phyloP scores from a whole-genome alignment of 768 basidiomycete genomes.

The Tricholoma hemisulphureum region DNA sequence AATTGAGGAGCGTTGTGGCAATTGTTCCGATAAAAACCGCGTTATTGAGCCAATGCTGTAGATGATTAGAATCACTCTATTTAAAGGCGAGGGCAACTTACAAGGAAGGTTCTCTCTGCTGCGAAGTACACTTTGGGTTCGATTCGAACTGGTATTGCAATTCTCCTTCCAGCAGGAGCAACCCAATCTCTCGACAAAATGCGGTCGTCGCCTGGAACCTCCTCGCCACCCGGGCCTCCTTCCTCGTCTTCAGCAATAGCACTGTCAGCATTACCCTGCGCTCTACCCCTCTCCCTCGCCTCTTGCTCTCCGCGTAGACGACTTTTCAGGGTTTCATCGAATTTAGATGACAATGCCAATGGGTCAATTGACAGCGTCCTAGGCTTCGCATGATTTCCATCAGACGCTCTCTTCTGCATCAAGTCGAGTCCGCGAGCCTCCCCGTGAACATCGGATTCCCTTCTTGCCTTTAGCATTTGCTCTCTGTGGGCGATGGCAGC shows the following conservation, averaged over 20 bases:
- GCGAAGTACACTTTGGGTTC: slow-evolving; percentile 99
- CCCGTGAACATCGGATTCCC: slow-evolving; percentile 27
- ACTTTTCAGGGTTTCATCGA: slow-evolving; percentile 80
- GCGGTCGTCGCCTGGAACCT: slow-evolving; percentile 43
- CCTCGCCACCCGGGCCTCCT: slow-evolving; percentile 25
- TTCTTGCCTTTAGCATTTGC: slow-evolving; percentile 60
- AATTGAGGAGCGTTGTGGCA: slow-evolving; percentile 88
- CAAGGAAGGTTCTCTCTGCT: slow-evolving; percentile 90
- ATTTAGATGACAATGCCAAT: slow-evolving; percentile 75
- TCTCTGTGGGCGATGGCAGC: slow-evolving; percentile 88
- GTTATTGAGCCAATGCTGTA: slow-evolving; percentile 86
- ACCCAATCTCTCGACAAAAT: slow-evolving; percentile 65
- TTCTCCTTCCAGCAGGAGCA: slow-evolving; percentile 84
- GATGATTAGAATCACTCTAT: slow-evolving; percentile 1
- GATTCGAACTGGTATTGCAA: slow-evolving; percentile 91
- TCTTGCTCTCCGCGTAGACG: slow-evolving; percentile 48
- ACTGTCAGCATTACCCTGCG: slow-evolving; percentile 32
- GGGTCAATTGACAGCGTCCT: slow-evolving; percentile 73
- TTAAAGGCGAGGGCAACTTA: slow-evolving; percentile 40
- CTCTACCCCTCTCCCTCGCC: slow-evolving; percentile 27
- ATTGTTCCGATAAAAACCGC: slow-evolving; percentile 86
- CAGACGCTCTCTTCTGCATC: slow-evolving; percentile 24
- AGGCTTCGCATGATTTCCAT: slow-evolving; percentile 27
- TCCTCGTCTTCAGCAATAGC: slow-evolving; percentile 37
- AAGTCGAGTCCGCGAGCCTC: slow-evolving; percentile 19